Evolutionary conservation across 495 filamentous ascomycete genomes (phyloP).

Genomic region (Monascus purpureus): DNA sequence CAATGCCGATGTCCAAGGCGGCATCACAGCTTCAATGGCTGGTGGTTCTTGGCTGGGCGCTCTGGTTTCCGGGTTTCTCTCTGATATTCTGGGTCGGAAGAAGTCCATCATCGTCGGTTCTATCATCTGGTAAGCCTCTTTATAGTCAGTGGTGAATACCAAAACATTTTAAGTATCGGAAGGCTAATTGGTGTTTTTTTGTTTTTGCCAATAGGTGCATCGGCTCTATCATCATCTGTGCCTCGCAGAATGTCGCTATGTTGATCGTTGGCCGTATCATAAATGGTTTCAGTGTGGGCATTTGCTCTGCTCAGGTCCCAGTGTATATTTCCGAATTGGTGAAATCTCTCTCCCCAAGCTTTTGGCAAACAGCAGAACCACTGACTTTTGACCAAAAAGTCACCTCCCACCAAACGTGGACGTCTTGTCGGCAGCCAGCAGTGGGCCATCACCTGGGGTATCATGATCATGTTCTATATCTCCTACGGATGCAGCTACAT

Average conservation of each 20-base stretch:
- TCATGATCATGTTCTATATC: conserved; percentile 70
- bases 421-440: conserved; percentile 61
- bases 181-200: too few species aligned
- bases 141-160: too few species aligned
- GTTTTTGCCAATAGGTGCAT: too few species aligned
- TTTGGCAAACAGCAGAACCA: too few species aligned
- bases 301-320: conserved; percentile 67
- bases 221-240: conserved; percentile 56
- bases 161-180: too few species aligned
- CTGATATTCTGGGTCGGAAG: conserved; percentile 56
- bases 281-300: conserved; percentile 64
- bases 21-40: conserved; percentile 58
- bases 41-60: conserved; percentile 65
- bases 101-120: conserved; percentile 48
- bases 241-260: conserved; percentile 61
- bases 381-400: too few species aligned
- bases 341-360: too few species aligned
- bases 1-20: conserved; percentile 34
- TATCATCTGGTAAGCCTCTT: conserved; percentile 38
- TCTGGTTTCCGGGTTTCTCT: conserved; percentile 48
- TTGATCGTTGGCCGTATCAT: conserved; percentile 61
- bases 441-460: conserved; percentile 73
- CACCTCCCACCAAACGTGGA: conserved; percentile 55
- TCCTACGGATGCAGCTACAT: conserved; percentile 65
- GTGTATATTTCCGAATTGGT: conserved; percentile 66